phyloP scores from a whole-genome alignment of 2,329 filamentous ascomycete genomes.

The Sclerotinia minor region DNA sequence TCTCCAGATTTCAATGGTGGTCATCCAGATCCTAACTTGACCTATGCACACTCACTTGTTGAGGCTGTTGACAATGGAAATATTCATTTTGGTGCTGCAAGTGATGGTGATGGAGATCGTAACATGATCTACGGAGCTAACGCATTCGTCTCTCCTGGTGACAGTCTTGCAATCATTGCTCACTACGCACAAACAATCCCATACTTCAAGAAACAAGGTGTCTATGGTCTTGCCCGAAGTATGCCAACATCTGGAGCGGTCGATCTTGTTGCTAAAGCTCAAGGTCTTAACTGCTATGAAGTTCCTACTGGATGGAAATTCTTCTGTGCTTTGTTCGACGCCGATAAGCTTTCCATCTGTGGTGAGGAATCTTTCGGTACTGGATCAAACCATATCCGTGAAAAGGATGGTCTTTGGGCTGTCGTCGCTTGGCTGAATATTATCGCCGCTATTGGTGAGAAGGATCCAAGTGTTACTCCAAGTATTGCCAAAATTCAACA shows the following conservation, averaged over 20 bases:
- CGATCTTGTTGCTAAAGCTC: constrained; percentile 92
- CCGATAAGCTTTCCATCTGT: constrained; percentile 95
- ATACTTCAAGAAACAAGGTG: constrained; percentile 97
- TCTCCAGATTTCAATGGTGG: constrained; percentile 95
- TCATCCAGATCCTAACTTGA: constrained; percentile 96
- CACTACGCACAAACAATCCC: constrained; percentile 96
- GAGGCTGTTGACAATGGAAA: constrained; percentile 87
- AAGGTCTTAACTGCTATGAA: constrained; percentile 89
- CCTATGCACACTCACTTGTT: constrained; percentile 92
- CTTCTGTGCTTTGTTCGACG: constrained; percentile 94
- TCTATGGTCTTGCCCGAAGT: constrained; percentile 90
- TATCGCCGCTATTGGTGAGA: constrained; percentile 87
- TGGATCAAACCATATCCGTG: constrained; percentile 96
- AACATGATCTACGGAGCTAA: constrained; percentile 99
- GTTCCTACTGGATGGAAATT: constrained; percentile 99
- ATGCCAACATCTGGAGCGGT: constrained; percentile 98
- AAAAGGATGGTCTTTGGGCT: constrained; percentile 98
- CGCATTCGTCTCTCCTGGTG: constrained; percentile 92
- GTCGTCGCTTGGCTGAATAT: constrained; percentile 98
- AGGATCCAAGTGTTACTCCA: constrained; percentile 75
- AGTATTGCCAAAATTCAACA: constrained; percentile 96
- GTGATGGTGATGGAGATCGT: constrained; percentile 94
- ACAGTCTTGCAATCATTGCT: constrained; percentile 96
- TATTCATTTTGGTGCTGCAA: constrained; percentile 94
- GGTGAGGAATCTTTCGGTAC: constrained; percentile 98